Conservation (phyloP, 148 eudicot species). For the Fagopyrum homotropicum region DNA sequence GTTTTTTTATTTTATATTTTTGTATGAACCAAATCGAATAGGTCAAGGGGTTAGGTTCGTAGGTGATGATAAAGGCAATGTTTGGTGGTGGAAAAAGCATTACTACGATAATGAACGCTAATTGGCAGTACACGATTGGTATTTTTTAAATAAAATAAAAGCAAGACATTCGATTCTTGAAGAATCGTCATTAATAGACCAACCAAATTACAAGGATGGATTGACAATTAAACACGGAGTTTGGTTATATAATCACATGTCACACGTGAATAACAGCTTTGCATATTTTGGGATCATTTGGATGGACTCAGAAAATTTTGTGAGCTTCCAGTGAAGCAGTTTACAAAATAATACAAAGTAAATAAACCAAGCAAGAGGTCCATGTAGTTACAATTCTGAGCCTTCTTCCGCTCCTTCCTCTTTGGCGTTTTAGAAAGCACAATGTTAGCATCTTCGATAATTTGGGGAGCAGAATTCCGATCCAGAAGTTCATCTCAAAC, state of each 20-base stretch:
- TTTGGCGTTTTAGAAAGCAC: too few species aligned
- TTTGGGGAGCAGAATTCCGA: too few species aligned
- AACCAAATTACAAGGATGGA: background rate
- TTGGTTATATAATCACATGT: background rate
- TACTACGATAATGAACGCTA: background rate
- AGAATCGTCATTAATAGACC: background rate
- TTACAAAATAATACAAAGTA: too few species aligned
- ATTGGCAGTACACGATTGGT: background rate
- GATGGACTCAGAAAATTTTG: background rate
- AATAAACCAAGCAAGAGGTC: too few species aligned
- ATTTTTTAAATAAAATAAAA: background rate
- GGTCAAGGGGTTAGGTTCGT: conserved; percentile 2
- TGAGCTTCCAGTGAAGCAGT: too few species aligned
- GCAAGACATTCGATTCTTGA: background rate
- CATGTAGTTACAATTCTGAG: too few species aligned
- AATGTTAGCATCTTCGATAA: too few species aligned
- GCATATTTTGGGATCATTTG: conserved; percentile 5
- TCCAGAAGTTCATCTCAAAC: too few species aligned
- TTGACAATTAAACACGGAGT: background rate
- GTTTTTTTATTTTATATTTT: background rate
- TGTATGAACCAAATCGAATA: background rate
- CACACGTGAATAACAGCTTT: conserved; percentile 8
- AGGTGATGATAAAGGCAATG: background rate
- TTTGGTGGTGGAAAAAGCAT: conserved; percentile 11
- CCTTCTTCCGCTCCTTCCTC: too few species aligned